Conservation (phyloP, 169 alveolate genomes). For the Plasmodium malariae region DNA sequence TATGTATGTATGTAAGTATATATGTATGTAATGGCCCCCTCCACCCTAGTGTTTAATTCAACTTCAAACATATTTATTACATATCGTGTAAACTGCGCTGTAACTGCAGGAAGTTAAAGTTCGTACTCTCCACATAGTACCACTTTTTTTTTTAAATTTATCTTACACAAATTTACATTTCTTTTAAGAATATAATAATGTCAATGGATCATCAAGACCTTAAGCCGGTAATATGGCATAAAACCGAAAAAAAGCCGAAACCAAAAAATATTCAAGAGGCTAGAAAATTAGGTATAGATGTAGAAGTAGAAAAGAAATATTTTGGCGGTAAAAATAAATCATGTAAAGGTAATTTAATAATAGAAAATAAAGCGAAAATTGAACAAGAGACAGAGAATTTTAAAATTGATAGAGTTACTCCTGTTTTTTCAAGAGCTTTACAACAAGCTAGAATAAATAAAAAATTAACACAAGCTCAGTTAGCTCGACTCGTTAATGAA, state of each 20-base stretch:
- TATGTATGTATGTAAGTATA: too few relatives aligned
- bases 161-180: too few relatives aligned
- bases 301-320: slow-evolving; percentile 50
- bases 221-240: slow-evolving; percentile 72
- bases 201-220: slow-evolving; percentile 69
- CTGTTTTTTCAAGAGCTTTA: slow-evolving; percentile 83
- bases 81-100: too few relatives aligned
- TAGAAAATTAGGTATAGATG: slow-evolving; percentile 63
- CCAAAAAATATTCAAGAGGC: slow-evolving; percentile 63
- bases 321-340: slow-evolving; percentile 72
- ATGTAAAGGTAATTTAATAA: slow-evolving; percentile 66
- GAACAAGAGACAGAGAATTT: slow-evolving; percentile 85
- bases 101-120: too few relatives aligned
- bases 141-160: too few relatives aligned
- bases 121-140: too few relatives aligned
- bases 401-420: slow-evolving; percentile 83
- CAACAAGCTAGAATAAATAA: slow-evolving; percentile 85
- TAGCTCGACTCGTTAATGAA: slow-evolving; percentile 81
- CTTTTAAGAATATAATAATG: too few relatives aligned
- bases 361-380: slow-evolving; percentile 83
- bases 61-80: too few relatives aligned
- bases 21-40: too few relatives aligned
- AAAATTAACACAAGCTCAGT: slow-evolving; percentile 76
- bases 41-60: too few relatives aligned
- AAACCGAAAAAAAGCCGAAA: slow-evolving; percentile 45